Evolutionary conservation across 2,329 filamentous ascomycete species (phyloP).

Genomic region (Aureobasidium sp.): DNA sequence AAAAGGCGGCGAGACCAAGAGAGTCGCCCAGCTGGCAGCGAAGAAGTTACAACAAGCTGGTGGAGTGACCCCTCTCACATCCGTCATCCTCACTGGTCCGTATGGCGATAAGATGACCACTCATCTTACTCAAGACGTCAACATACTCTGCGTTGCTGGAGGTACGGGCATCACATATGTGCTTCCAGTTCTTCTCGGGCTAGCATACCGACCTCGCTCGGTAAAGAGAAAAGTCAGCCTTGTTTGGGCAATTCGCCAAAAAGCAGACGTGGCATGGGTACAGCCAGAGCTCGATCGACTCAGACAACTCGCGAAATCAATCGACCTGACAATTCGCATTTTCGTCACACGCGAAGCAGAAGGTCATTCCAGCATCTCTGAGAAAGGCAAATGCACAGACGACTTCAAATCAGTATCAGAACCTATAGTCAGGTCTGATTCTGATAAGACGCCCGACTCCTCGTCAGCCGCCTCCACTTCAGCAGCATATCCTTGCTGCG

Average conservation of each 20-base stretch:
- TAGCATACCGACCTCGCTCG: neutral
- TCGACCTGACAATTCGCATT: constrained; percentile 4
- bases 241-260: constrained; percentile 10
- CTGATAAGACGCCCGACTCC: neutral
- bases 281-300: constrained; percentile 7
- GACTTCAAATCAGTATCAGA: constrained; percentile 1
- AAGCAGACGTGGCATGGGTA: constrained; percentile 10
- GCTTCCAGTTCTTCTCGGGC: constrained; percentile 52
- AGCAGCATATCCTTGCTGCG: neutral
- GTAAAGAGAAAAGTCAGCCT: constrained; percentile 3
- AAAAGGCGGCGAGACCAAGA: constrained; percentile 48
- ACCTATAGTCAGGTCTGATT: neutral
- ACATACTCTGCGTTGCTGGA: constrained; percentile 12
- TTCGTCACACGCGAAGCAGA: constrained; percentile 13
- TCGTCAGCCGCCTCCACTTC: neutral
- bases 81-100: constrained; percentile 53
- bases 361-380: neutral
- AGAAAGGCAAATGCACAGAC: neutral
- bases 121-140: neutral
- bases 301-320: constrained; percentile 3
- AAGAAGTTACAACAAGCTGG: constrained; percentile 22
- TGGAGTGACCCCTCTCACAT: constrained; percentile 49
- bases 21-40: constrained; percentile 39
- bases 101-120: constrained; percentile 39
- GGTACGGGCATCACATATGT: constrained; percentile 63